Percentiles rank a stretch among this genome's conserved stretches.
phyloP scores from a whole-genome alignment of 768 basidiomycete genomes.

The Nidularia sp. region DNA sequence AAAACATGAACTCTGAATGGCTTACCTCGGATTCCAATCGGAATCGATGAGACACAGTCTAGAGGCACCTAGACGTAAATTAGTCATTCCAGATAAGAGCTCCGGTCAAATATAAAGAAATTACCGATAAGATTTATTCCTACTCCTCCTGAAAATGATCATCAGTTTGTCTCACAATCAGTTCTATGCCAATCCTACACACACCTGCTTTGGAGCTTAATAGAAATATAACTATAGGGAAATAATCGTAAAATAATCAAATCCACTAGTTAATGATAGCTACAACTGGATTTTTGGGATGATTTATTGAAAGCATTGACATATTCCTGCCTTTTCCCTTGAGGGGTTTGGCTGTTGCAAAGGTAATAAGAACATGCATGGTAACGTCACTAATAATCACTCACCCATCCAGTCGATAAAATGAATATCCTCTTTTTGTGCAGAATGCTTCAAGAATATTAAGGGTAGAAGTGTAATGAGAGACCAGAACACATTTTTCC shows the following conservation, averaged over 20 bases:
- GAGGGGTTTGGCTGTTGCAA: conserved; percentile 73
- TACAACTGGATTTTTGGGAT: conserved; percentile 68
- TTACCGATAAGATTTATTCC: conserved; percentile 88
- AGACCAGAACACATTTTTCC: conserved; percentile 94
- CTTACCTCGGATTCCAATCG: conserved; percentile 90
- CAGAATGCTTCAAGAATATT: conserved; percentile 89
- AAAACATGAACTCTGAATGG: background rate
- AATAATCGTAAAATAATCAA: conserved; percentile 24
- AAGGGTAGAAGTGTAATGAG: conserved; percentile 94
- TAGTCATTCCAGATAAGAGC: background rate
- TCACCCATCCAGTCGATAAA: conserved; percentile 85
- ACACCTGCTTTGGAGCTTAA: conserved; percentile 84
- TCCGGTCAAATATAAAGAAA: conserved; percentile 22
- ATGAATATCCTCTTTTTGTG: conserved; percentile 70
- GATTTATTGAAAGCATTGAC: conserved; percentile 88
- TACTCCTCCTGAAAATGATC: conserved; percentile 79
- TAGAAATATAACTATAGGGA: conserved; percentile 72
- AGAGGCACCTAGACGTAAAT: conserved; percentile 54
- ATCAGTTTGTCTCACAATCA: no score
- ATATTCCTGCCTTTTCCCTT: conserved; percentile 75
- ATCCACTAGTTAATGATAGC: background rate
- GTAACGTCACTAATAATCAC: no score
- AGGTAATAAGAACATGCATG: no score
- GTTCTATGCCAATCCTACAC: no score
- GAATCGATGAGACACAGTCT: conserved; percentile 83